These are phyloP conservation scores for Crucihimalaya himalaica DNA, from an alignment of 345 rosid species.

Conservation along the genomic window DNA sequence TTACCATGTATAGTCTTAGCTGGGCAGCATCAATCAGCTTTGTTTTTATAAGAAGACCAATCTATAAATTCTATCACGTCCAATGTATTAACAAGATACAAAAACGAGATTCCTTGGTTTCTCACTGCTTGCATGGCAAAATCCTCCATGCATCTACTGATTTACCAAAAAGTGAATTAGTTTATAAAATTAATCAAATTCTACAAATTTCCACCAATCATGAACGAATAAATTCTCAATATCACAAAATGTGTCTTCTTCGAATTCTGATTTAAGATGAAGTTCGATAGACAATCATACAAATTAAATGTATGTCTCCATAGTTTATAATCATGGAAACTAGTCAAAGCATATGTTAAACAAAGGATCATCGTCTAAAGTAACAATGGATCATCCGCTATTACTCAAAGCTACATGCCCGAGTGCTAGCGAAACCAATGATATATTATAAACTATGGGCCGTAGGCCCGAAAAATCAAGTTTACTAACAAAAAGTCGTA, in stretches of 20 bases:
- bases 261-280: background rate
- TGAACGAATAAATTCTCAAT: too few relatives aligned
- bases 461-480: background rate
- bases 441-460: constrained; percentile 9
- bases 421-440: background rate
- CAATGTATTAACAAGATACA: background rate
- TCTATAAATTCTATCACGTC: background rate
- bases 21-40: background rate
- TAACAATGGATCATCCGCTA: background rate
- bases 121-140: background rate
- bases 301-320: background rate
- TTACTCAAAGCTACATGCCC: background rate
- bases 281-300: background rate
- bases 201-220: background rate
- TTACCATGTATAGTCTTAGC: background rate
- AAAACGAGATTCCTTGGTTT: background rate
- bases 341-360: background rate
- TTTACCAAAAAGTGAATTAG: background rate
- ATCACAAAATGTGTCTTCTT: background rate
- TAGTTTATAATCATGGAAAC: background rate
- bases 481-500: background rate
- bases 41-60: background rate
- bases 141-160: background rate
- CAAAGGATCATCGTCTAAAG: background rate
- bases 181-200: background rate